Conservation (phyloP, 306 rosid species). For the Rubus idaeus region DNA sequence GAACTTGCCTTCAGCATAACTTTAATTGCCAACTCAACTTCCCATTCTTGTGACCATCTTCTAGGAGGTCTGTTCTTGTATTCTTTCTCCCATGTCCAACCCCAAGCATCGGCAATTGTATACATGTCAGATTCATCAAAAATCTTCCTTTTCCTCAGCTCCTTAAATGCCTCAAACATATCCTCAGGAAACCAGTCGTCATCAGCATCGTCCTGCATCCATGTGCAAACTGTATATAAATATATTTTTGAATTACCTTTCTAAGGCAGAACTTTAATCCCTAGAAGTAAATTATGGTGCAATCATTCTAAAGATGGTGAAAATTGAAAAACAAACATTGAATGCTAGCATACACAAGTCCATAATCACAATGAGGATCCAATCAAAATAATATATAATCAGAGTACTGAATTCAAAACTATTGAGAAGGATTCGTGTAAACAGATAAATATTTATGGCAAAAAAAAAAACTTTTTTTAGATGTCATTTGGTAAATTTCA, state of each 20-base stretch:
- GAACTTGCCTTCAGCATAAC: conserved; percentile 78
- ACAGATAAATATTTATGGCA: neutral
- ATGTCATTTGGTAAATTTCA: neutral
- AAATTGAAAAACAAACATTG: neutral
- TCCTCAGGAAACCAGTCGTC: conserved; percentile 97
- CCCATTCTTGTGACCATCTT: conserved; percentile 97
- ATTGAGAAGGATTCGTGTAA: neutral
- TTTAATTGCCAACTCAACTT: conserved; percentile 79
- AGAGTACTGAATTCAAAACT: neutral
- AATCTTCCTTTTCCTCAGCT: conserved; percentile 71
- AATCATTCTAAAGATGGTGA: neutral
- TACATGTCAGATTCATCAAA: conserved; percentile 95
- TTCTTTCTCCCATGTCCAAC: conserved; percentile 96
- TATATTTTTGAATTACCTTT: neutral
- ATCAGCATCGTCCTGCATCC: conserved; percentile 74
- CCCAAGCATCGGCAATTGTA: conserved; percentile 95
- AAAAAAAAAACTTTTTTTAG: neutral
- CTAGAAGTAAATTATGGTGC: neutral
- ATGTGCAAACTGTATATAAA: neutral
- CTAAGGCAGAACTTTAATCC: neutral
- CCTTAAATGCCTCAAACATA: conserved; percentile 83
- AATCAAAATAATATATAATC: neutral
- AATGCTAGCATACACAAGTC: neutral
- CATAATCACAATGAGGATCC: neutral
- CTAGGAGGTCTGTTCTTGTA: conserved; percentile 64